Evolutionary conservation across 2,329 filamentous ascomycete species (phyloP).

Genomic region (Penicillium polonicum): DNA sequence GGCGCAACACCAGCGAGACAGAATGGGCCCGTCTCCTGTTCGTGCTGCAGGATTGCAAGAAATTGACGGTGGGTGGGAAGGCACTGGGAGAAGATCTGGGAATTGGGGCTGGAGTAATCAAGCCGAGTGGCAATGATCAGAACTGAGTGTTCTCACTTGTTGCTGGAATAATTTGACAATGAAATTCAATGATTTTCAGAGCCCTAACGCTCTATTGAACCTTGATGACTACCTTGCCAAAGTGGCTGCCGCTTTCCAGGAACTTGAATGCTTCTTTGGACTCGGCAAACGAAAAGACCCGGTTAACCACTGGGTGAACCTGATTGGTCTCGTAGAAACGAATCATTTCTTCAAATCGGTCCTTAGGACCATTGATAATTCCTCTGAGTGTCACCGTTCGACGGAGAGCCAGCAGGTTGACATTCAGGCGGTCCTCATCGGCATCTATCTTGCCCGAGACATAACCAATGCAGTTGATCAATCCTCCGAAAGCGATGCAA

Average conservation of each 20-base stretch:
- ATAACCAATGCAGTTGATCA: constrained; percentile 51
- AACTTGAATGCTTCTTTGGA: constrained; percentile 55
- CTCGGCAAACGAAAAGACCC: constrained; percentile 54
- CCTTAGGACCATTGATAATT: constrained; percentile 62
- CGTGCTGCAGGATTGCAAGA: constrained; percentile 31
- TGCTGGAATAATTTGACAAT: neutral
- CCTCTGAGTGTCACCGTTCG: constrained; percentile 57
- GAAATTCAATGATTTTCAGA: neutral
- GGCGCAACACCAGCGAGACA: constrained; percentile 50
- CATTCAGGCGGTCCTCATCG: constrained; percentile 55
- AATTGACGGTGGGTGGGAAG: constrained; percentile 22
- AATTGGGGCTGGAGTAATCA: constrained; percentile 9
- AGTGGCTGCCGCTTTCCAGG: constrained; percentile 52
- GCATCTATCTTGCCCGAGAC: constrained; percentile 56
- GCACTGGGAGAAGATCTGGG: constrained; percentile 30
- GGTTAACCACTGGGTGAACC: constrained; percentile 51
- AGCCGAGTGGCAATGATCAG: constrained; percentile 19
- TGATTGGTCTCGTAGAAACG: constrained; percentile 35
- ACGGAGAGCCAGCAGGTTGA: constrained; percentile 57
- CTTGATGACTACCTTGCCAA: constrained; percentile 57
- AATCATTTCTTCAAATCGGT: constrained; percentile 47
- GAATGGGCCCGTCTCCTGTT: constrained; percentile 51
- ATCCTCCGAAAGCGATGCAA: constrained; percentile 46
- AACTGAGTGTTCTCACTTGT: neutral
- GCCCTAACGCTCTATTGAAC: constrained; percentile 27